Conservation (phyloP, 140 eudicot genomes). For the Stevia rebaudiana region DNA sequence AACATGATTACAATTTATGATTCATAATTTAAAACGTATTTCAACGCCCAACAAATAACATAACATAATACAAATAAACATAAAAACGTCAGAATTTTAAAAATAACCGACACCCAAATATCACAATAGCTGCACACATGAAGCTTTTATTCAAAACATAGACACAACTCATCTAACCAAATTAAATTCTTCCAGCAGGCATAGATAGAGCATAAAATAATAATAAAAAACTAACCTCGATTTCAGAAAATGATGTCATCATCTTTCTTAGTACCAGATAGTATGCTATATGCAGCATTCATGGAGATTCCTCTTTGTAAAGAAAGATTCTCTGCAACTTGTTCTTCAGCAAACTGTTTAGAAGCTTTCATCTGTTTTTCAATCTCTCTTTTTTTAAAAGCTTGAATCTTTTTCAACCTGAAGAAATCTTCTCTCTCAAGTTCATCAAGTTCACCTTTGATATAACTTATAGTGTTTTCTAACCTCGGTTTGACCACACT, state of each 20-base stretch:
- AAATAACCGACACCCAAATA: slow-evolving; percentile 21
- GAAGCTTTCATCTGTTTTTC: slow-evolving; percentile 56
- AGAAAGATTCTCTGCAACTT: slow-evolving; percentile 57
- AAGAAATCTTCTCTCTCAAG: slow-evolving; percentile 93
- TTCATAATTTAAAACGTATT: slow-evolving; percentile 20
- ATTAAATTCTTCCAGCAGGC: slow-evolving; percentile 20
- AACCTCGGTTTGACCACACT: slow-evolving; percentile 84
- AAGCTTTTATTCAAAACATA: slow-evolving; percentile 33
- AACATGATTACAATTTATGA: not conserved
- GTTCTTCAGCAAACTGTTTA: slow-evolving; percentile 52
- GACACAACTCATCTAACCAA: slow-evolving; percentile 19
- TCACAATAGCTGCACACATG: slow-evolving; percentile 30
- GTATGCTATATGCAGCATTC: slow-evolving; percentile 51
- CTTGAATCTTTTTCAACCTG: slow-evolving; percentile 91
- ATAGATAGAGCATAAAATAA: slow-evolving; percentile 18
- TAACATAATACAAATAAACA: slow-evolving; percentile 28
- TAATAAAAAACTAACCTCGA: slow-evolving; percentile 32
- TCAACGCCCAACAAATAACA: slow-evolving; percentile 23
- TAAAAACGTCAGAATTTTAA: not conserved
- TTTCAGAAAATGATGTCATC: slow-evolving; percentile 83
- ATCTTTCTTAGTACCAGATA: slow-evolving; percentile 46
- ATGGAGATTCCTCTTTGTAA: slow-evolving; percentile 57
- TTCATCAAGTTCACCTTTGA: slow-evolving; percentile 89
- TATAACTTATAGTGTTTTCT: slow-evolving; percentile 78
- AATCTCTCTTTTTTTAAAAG: slow-evolving; percentile 70